phyloP scores from a whole-genome alignment of 306 rosid genomes.

The Prunus padus region DNA sequence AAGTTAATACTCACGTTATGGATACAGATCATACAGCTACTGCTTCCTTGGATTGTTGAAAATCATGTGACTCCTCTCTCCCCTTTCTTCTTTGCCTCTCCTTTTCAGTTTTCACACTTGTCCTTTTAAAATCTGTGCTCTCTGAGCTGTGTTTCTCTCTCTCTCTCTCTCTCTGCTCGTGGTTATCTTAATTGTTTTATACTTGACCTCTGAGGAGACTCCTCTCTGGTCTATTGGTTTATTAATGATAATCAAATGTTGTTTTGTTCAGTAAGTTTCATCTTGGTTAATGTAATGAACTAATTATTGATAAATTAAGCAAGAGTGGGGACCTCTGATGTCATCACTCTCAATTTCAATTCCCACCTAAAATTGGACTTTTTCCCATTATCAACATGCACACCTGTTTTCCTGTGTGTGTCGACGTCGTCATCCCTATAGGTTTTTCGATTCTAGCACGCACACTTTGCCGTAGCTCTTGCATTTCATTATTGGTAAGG shows the following conservation, averaged over 20 bases:
- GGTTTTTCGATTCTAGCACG: not conserved
- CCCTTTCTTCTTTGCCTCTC: conserved; percentile 24
- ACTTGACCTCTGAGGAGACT: conserved; percentile 48
- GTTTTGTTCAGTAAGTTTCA: conserved; percentile 13
- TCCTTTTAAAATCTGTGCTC: conserved; percentile 10
- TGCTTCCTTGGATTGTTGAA: conserved; percentile 41
- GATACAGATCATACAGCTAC: conserved; percentile 50
- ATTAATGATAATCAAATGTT: conserved; percentile 5
- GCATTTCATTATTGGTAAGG: not conserved
- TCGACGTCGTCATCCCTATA: not conserved
- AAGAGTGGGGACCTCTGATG: conserved; percentile 32
- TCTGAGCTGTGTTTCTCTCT: conserved; percentile 16
- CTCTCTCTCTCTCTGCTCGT: conserved; percentile 38
- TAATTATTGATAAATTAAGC: not conserved
- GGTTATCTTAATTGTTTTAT: conserved; percentile 58
- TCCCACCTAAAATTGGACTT: conserved; percentile 79
- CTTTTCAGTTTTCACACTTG: conserved; percentile 37
- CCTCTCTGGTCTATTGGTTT: conserved; percentile 13
- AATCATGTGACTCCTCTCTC: conserved; percentile 53
- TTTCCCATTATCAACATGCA: conserved; percentile 17
- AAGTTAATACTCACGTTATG: conserved; percentile 32
- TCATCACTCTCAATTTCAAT: conserved; percentile 40
- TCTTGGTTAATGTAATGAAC: not conserved
- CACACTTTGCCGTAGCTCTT: not conserved
- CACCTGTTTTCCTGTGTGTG: conserved; percentile 36